Evolutionary conservation across 805 yeast species (phyloP).

Genomic region (Kluyveromyces starmeri): DNA sequence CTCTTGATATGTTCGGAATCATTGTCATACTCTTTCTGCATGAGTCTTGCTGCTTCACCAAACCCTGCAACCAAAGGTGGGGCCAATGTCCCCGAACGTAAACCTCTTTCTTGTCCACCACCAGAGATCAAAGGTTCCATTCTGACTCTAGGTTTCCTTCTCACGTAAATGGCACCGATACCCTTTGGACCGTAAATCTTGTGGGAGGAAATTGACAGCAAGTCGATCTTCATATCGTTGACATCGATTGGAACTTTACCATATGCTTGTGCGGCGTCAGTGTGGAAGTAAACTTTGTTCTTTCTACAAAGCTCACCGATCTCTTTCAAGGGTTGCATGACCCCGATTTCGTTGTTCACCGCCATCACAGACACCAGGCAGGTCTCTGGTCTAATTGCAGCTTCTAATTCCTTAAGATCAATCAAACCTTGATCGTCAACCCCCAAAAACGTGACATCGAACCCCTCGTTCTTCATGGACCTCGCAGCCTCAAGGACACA

Average conservation of each 20-base stretch:
- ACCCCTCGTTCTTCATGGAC: constrained; percentile 92
- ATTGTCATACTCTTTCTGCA: constrained; percentile 60
- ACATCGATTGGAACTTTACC: constrained; percentile 93
- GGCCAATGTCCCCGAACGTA: constrained; percentile 93
- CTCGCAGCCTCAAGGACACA: constrained; percentile 97
- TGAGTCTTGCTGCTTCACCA: constrained; percentile 93
- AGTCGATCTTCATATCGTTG: constrained; percentile 84
- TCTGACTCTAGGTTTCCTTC: constrained; percentile 98
- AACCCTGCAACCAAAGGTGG: constrained; percentile 95
- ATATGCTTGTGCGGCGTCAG: constrained; percentile 95
- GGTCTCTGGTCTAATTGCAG: constrained; percentile 84
- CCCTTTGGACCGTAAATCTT: constrained; percentile 98
- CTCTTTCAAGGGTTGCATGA: constrained; percentile 89
- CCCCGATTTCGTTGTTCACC: constrained; percentile 97
- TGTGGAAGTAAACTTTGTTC: constrained; percentile 89
- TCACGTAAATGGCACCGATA: constrained; percentile 86
- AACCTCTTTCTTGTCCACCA: constrained; percentile 98
- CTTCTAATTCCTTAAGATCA: constrained; percentile 65
- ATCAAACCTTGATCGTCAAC: constrained; percentile 77
- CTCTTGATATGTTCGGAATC: constrained; percentile 63
- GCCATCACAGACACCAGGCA: constrained; percentile 90
- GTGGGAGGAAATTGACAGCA: constrained; percentile 90
- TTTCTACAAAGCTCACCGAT: constrained; percentile 82
- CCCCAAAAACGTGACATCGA: constrained; percentile 87
- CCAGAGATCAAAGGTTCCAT: constrained; percentile 91